Base-by-base conservation (phyloP, 495 filamentous ascomycete species). In the Penicillium tannophilum region DNA sequence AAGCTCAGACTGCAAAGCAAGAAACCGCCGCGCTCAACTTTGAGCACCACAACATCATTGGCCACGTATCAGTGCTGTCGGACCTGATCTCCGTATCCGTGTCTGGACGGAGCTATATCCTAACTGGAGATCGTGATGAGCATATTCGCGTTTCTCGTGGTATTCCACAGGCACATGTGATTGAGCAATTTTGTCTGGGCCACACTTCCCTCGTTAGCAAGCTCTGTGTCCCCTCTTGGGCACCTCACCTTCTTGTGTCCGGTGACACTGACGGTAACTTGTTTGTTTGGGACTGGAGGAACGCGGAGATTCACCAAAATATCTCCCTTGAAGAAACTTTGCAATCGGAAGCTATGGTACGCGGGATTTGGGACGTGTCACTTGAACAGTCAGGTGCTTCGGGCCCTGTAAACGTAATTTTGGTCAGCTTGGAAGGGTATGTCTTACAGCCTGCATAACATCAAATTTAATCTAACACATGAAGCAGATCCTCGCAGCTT, bases 71-170 rank as follows among this genome's bases (percentile, higher is more conserved):
- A 0, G 86, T 97, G 82, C 84, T 98, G 26, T 93, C 91, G 0
- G 88, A 92, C 64, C 61, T 97, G 35, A 63, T 73, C 3, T 78
- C 84, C 26, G 84, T 81, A 5, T 69, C 72, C 20, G 54, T 74
- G 39, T 60, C 64, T 41, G 62, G 63, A n/a, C 75, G 84, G 52
- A 77, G 71, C 43, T 96, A 93, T 69, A 88, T 98, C 60, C 68
- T 98, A 61, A 96, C 92, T 8, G 88, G 87, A 19, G 94, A 98
- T 75, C 86, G 94, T 54, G 94, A 98, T 77, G 94, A 98, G 78
- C 95, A 98, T 69, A 96, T 98, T 64, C 91, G 94, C 53, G 80
- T 98, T 9, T 94, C 93, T 26, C 82, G 94, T 55, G 90, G 87
- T 4, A 76, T 86, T 19, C 92, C 93, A 7, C 91, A 98, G 72